phyloP scores from a whole-genome alignment of 148 eudicot genomes.

The Vaccinium corymbosum region DNA sequence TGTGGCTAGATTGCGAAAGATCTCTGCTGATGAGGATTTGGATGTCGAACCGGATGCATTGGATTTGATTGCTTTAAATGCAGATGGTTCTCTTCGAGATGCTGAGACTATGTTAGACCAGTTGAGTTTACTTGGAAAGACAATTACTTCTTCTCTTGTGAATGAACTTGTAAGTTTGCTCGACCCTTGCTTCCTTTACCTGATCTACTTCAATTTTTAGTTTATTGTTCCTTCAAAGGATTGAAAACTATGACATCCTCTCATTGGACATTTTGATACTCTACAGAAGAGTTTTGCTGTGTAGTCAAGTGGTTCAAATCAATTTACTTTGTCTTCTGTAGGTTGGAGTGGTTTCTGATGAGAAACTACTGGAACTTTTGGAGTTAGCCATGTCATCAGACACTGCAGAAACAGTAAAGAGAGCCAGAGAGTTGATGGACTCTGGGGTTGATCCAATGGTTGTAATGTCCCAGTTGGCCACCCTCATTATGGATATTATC shows the following conservation, averaged over 20 bases:
- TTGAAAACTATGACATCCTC: neutral
- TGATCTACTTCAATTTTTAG: neutral
- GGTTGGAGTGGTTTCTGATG: constrained; percentile 93
- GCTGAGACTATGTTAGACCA: constrained; percentile 98
- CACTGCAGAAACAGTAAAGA: constrained; percentile 85
- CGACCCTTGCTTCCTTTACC: constrained; percentile 12
- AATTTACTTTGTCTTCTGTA: constrained; percentile 18
- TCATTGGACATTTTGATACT: neutral
- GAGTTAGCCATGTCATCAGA: constrained; percentile 92
- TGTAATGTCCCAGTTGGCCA: constrained; percentile 85
- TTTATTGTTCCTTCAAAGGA: neutral
- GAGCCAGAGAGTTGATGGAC: constrained; percentile 90
- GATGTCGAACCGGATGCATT: constrained; percentile 86
- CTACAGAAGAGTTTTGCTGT: neutral
- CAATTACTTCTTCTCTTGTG: constrained; percentile 75
- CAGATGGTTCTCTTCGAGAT: constrained; percentile 93
- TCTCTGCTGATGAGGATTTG: constrained; percentile 63
- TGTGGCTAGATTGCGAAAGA: constrained; percentile 60
- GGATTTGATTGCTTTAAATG: constrained; percentile 83
- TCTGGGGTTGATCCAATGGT: constrained; percentile 85
- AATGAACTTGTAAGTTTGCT: constrained; percentile 83
- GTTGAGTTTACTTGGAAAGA: constrained; percentile 87
- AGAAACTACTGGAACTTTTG: constrained; percentile 79
- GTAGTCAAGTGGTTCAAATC: constrained; percentile 3
- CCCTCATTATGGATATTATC: constrained; percentile 87